These are phyloP conservation scores for Phellinidium pouzarii DNA, from an alignment of 1,284 basidiomycete genomes.

Conservation along the genomic window DNA sequence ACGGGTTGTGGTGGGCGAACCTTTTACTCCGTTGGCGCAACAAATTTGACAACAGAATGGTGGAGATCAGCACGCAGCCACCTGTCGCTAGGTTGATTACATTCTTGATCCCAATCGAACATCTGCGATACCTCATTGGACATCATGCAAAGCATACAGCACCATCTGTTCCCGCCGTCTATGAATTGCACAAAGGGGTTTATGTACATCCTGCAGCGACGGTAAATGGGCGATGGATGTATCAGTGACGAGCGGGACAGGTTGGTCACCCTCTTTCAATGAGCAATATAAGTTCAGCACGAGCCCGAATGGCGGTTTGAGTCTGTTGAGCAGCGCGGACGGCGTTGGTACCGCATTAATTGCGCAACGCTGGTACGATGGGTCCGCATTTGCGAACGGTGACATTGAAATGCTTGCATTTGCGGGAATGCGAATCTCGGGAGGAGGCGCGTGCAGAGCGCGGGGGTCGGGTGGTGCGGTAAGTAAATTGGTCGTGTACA, in stretches of 20 bases:
- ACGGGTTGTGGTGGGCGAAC: constrained; percentile 96
- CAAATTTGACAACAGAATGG: constrained; percentile 89
- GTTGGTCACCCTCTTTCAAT: constrained; percentile 66
- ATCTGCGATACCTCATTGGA: constrained; percentile 98
- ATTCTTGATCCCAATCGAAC: constrained; percentile 96
- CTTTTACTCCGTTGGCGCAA: constrained; percentile 99
- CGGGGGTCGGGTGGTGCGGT: constrained; percentile 86
- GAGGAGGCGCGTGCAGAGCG: constrained; percentile 76
- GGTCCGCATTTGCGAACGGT: constrained; percentile 79
- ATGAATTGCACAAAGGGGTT: constrained; percentile 99
- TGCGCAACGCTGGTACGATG: constrained; percentile 90
- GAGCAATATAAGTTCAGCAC: constrained; percentile 91
- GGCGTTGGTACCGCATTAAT: constrained; percentile 94
- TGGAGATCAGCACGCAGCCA: constrained; percentile 95
- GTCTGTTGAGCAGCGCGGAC: constrained; percentile 83
- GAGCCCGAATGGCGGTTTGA: constrained; percentile 89
- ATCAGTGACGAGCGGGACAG: constrained; percentile 86
- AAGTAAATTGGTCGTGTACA: constrained; percentile 83
- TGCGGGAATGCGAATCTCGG: constrained; percentile 83
- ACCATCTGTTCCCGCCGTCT: constrained; percentile 96
- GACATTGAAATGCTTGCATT: constrained; percentile 76
- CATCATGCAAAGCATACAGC: constrained; percentile 99
- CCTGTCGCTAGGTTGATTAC: constrained; percentile 91
- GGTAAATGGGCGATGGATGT: constrained; percentile 96
- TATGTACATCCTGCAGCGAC: constrained; percentile 96